Evolutionary conservation across 805 yeast genomes (phyloP).

Genomic region (Tetrapisispora fleetii): DNA sequence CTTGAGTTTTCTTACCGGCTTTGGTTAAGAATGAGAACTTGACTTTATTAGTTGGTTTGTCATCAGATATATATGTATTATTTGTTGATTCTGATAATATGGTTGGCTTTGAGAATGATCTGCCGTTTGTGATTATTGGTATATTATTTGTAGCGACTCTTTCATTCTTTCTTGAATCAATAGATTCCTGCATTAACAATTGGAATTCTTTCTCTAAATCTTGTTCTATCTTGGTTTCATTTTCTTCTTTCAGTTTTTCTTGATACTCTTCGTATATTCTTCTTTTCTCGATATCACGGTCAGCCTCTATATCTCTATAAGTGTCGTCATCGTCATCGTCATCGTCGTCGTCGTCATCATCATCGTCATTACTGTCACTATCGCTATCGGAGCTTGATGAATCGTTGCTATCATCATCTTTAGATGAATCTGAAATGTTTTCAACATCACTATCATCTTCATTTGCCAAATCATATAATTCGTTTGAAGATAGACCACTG

Average conservation of each 20-base stretch:
- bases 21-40: conserved; percentile 49
- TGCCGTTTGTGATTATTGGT: conserved; percentile 12
- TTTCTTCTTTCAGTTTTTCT: conserved; percentile 30
- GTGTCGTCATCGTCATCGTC: conserved; percentile 16
- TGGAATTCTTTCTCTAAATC: conserved; percentile 51
- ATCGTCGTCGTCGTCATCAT: conserved; percentile 7
- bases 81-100: not conserved
- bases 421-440: not conserved
- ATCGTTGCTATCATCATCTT: conserved; percentile 14
- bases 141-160: conserved; percentile 18
- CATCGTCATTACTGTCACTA: conserved; percentile 15
- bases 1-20: conserved; percentile 38
- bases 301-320: conserved; percentile 19
- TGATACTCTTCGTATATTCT: conserved; percentile 33
- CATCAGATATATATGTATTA: not conserved
- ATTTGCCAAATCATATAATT: conserved; percentile 2
- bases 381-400: conserved; percentile 23
- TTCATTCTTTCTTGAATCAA: conserved; percentile 32
- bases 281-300: conserved; percentile 26
- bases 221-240: conserved; percentile 38
- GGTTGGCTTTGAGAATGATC: not conserved
- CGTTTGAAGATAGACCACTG: not conserved
- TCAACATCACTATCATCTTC: conserved; percentile 8
- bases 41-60: conserved; percentile 18
- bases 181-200: conserved; percentile 41